Base-by-base conservation (phyloP, 176 grass and related monocot species). In the Musa schizocarpa region DNA sequence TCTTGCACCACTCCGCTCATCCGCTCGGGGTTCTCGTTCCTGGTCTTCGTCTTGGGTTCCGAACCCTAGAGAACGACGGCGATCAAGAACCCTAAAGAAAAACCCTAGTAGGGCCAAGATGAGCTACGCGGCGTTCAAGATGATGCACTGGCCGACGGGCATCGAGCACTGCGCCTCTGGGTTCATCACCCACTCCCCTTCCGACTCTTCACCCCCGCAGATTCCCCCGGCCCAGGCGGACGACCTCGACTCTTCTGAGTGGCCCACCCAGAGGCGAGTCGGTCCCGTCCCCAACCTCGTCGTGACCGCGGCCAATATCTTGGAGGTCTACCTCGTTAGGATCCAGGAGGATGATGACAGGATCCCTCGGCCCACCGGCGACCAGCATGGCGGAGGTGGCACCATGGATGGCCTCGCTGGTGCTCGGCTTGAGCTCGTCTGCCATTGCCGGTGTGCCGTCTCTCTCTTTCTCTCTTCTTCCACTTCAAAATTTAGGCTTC, bases 111-210 rank as follows among this genome's bases (percentile, higher is more conserved):
- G 19, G 43, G 8, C 63, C 12, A 77, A 19, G 74, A 97, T 97
- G 93, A 93, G 93, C 78, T 97, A 93, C 69, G 90, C 90, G 72
- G 90, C 90, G 24, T 93, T 90, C 82, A 97, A 97, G 86, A 84
- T 91, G 79, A 92, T 90, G 88, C 93, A 97, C 75, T 80, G 63
- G 61, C 83, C 93, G 20, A 97, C 88, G 13, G 90, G 90, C 59
- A 78, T 93, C 68, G 86, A 93, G 67, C 84, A 90, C 78, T 93
- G 93, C 86, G 84, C 86, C 57, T 84, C 90, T 54, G 88, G 94
- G 21, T 90, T 97, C 86, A 77, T 97, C 77, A 87, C 90, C 8
- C 58, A 86, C 51, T 84, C 81, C 76, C 79, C 85, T 22, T 81
- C 80, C 8, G 78, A 72, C 29, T 77, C 77, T 9, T 66, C 83